phyloP scores from a whole-genome alignment of 306 rosid species.

The Phaseolus lunatus region DNA sequence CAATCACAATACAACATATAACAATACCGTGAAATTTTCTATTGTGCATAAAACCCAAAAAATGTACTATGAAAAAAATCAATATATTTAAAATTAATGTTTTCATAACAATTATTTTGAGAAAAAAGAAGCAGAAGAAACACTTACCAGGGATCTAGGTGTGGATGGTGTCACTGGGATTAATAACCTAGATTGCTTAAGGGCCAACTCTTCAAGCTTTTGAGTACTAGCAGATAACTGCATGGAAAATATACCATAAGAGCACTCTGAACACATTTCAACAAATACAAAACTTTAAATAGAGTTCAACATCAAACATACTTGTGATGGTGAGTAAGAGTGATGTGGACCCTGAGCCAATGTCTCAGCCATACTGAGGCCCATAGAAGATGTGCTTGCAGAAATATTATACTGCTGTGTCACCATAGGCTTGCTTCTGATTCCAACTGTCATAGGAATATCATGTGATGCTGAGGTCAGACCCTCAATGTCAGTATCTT shows the following conservation, averaged over 20 bases:
- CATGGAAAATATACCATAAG: conserved; percentile 29
- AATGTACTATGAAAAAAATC: neutral
- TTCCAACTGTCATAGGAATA: conserved; percentile 42
- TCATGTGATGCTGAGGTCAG: conserved; percentile 27
- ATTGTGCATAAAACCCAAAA: conserved; percentile 10
- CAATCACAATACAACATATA: conserved; percentile 28
- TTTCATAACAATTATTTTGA: conserved; percentile 11
- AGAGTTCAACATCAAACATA: conserved; percentile 37
- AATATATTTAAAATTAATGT: conserved; percentile 2
- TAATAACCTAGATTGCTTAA: conserved; percentile 49
- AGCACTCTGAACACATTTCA: conserved; percentile 5
- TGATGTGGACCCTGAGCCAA: conserved; percentile 42
- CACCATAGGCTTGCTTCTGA: conserved; percentile 13
- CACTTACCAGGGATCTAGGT: conserved; percentile 46
- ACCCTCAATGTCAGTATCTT: conserved; percentile 19
- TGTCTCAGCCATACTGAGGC: conserved; percentile 50
- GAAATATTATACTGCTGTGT: conserved; percentile 32
- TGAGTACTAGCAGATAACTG: conserved; percentile 40
- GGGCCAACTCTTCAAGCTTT: conserved; percentile 52
- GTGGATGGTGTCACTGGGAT: conserved; percentile 47
- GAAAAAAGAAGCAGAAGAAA: conserved; percentile 3
- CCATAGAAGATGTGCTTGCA: conserved; percentile 27
- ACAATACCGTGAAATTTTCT: conserved; percentile 5
- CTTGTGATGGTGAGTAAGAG: conserved; percentile 43
- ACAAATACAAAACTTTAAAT: conserved; percentile 7